Evolutionary conservation across 306 rosid genomes (phyloP).

Genomic region (Corylus americana): DNA sequence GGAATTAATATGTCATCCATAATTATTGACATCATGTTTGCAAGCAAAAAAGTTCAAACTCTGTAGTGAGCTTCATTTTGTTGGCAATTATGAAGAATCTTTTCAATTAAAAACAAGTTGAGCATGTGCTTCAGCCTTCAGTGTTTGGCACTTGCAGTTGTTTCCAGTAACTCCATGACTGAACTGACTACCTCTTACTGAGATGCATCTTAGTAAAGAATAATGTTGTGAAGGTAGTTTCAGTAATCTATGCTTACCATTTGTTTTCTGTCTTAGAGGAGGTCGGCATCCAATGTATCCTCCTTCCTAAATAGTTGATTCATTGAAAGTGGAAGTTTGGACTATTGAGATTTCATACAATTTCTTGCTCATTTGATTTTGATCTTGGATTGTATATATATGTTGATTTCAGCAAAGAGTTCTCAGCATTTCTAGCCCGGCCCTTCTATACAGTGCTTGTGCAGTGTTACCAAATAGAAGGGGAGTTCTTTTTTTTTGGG

Average conservation of each 20-base stretch:
- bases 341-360: not conserved
- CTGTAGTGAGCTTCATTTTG: not conserved
- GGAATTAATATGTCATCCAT: not conserved
- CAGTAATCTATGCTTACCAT: conserved; percentile 6
- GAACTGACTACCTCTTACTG: not conserved
- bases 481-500: not conserved
- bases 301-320: not conserved
- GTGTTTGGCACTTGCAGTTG: not conserved
- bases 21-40: not conserved
- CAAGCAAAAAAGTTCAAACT: not conserved
- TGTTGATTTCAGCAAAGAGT: not conserved
- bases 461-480: not conserved
- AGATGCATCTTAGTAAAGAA: not conserved
- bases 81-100: not conserved
- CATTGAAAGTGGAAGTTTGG: not conserved
- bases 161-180: not conserved
- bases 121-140: not conserved
- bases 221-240: not conserved
- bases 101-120: not conserved
- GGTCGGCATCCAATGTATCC: not conserved
- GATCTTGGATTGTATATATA: not conserved
- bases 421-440: too few relatives aligned
- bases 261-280: not conserved
- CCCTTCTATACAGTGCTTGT: not conserved
- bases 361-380: not conserved